phyloP scores from a whole-genome alignment of 441 rosid genomes.

The Jatropha podagrica region DNA sequence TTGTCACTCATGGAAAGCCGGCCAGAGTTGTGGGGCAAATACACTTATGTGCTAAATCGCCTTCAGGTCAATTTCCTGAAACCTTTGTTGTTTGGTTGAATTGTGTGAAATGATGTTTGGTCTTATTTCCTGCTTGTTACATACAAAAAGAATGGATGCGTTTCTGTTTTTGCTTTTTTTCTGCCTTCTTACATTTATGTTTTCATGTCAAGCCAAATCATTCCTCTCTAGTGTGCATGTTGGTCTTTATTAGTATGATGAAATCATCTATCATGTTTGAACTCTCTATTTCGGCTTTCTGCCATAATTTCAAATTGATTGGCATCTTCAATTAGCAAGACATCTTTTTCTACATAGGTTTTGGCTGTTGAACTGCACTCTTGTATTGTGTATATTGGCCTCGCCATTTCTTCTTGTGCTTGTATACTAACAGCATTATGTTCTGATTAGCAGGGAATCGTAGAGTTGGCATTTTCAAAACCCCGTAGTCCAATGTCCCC shows the following conservation, averaged over 20 bases:
- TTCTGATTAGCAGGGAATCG: constrained; percentile 51
- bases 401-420: not conserved
- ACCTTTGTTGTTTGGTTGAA: not conserved
- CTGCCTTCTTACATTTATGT: not conserved
- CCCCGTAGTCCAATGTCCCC: constrained; percentile 68
- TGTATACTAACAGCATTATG: constrained; percentile 14
- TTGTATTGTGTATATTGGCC: too few relatives aligned
- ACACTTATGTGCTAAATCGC: constrained; percentile 90
- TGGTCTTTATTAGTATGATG: not conserved
- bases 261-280: not conserved
- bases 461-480: constrained; percentile 79
- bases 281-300: not conserved
- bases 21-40: constrained; percentile 98
- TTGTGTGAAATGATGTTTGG: not conserved
- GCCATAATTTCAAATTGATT: not conserved
- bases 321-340: not conserved
- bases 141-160: not conserved
- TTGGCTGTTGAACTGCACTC: not conserved
- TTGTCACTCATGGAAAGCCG: constrained; percentile 96
- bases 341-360: not conserved
- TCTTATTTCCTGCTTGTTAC: constrained; percentile 6
- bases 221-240: not conserved
- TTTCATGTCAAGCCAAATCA: not conserved
- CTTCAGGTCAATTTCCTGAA: constrained; percentile 69
- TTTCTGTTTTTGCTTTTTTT: not conserved